phyloP scores from a whole-genome alignment of 495 filamentous ascomycete species.

The Peziza echinospora region DNA sequence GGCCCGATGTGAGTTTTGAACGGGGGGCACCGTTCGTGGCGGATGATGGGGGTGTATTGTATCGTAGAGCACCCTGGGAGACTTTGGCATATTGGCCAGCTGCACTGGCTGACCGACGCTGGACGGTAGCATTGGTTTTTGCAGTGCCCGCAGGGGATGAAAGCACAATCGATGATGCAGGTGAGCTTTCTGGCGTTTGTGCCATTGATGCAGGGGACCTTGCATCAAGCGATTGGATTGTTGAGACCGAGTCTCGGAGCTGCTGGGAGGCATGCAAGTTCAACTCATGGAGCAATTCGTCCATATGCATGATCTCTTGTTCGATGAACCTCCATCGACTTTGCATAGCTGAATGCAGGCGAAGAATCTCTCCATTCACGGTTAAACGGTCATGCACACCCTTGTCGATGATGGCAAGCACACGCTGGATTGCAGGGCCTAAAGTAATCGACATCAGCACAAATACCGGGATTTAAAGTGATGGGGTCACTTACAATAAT shows the following conservation, averaged over 20 bases:
- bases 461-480: too few relatives aligned
- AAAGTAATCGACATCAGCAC: conserved; percentile 7
- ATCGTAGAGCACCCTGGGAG: not conserved
- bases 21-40: not conserved
- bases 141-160: not conserved
- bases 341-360: conserved; percentile 62
- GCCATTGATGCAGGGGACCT: conserved; percentile 41
- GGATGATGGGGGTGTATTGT: not conserved
- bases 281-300: conserved; percentile 50
- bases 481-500: conserved; percentile 45
- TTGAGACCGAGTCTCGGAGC: conserved; percentile 82
- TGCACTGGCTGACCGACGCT: not conserved
- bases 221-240: conserved; percentile 60
- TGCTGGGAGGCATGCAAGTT: conserved; percentile 43
- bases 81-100: not conserved
- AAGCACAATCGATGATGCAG: conserved; percentile 60
- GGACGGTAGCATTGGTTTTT: not conserved
- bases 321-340: conserved; percentile 56
- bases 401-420: conserved; percentile 75
- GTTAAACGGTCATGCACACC: conserved; percentile 78
- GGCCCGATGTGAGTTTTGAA: not conserved
- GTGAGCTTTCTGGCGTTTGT: conserved; percentile 72
- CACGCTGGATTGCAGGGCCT: conserved; percentile 73
- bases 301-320: conserved; percentile 52
- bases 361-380: conserved; percentile 81